Conservation (phyloP, 1,284 basidiomycete genomes). For the Hemileia vastatrix region DNA sequence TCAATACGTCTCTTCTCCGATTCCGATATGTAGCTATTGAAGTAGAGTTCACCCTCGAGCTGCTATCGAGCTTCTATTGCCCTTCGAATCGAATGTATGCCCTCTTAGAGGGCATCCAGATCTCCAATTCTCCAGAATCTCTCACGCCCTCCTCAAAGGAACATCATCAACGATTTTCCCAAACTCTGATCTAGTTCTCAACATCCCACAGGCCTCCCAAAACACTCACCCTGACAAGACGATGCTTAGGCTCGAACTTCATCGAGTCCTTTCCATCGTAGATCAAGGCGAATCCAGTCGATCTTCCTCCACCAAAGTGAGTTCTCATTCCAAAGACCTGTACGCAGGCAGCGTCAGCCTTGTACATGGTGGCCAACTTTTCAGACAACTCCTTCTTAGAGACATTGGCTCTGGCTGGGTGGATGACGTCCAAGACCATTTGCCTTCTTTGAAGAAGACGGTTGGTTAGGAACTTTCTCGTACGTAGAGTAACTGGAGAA, state of each 20-base stretch:
- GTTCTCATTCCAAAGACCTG: constrained; percentile 44
- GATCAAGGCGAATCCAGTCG: constrained; percentile 42
- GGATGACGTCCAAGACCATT: constrained; percentile 44
- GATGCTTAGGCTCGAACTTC: constrained; percentile 43
- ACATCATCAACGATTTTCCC: too few relatives aligned
- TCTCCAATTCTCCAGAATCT: too few relatives aligned
- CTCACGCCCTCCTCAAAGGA: too few relatives aligned
- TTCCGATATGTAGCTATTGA: too few relatives aligned
- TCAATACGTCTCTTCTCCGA: too few relatives aligned
- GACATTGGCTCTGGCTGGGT: constrained; percentile 43
- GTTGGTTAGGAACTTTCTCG: constrained; percentile 46
- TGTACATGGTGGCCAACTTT: constrained; percentile 44
- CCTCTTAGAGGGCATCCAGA: too few relatives aligned
- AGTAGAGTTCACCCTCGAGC: too few relatives aligned
- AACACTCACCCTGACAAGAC: constrained; percentile 38
- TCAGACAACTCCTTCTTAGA: constrained; percentile 42
- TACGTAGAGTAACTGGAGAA: constrained; percentile 44
- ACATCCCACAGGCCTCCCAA: too few relatives aligned
- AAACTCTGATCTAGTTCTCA: too few relatives aligned
- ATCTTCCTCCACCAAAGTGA: constrained; percentile 44
- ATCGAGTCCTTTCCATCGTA: constrained; percentile 43
- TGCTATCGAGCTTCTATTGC: too few relatives aligned
- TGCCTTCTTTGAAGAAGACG: constrained; percentile 44
- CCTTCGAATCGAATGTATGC: too few relatives aligned
- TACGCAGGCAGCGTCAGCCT: constrained; percentile 43